Percentiles rank a stretch among this genome's conserved stretches.
phyloP scores from a whole-genome alignment of 305 asterid species.

The Solanum hybrid region DNA sequence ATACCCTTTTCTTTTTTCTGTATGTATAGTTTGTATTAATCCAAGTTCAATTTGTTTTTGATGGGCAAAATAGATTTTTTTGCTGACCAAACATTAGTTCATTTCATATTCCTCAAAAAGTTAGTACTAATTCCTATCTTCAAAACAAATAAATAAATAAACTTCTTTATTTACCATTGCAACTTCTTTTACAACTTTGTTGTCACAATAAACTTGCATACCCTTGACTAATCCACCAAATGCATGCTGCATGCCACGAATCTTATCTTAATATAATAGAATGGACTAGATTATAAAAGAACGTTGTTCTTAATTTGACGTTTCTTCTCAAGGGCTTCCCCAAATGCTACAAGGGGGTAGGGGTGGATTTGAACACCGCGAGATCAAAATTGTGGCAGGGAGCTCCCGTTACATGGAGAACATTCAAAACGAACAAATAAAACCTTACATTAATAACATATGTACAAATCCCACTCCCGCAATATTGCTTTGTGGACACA shows the following conservation, averaged over 20 bases:
- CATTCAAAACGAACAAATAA: constrained; percentile 1
- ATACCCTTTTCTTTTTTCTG: not conserved
- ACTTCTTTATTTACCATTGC: not conserved
- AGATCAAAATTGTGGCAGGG: not conserved
- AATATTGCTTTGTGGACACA: constrained; percentile 1
- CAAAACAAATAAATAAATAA: not conserved
- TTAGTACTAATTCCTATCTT: not conserved
- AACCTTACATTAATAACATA: constrained; percentile 7
- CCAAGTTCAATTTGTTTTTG: not conserved
- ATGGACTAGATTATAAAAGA: not conserved
- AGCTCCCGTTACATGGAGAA: not conserved
- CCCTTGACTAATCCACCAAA: not conserved
- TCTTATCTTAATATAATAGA: not conserved
- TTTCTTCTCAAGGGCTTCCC: not conserved
- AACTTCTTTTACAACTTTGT: not conserved
- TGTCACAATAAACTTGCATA: not conserved
- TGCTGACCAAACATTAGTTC: not conserved
- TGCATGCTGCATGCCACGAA: not conserved
- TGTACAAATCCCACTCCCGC: constrained; percentile 7
- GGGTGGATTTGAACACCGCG: not conserved
- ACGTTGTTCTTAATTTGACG: not conserved
- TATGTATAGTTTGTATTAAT: not conserved
- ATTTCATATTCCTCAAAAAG: not conserved
- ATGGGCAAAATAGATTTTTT: not conserved
- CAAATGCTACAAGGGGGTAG: not conserved